Evolutionary conservation across 306 rosid genomes (phyloP).

Genomic region (Abrus pulchellus): DNA sequence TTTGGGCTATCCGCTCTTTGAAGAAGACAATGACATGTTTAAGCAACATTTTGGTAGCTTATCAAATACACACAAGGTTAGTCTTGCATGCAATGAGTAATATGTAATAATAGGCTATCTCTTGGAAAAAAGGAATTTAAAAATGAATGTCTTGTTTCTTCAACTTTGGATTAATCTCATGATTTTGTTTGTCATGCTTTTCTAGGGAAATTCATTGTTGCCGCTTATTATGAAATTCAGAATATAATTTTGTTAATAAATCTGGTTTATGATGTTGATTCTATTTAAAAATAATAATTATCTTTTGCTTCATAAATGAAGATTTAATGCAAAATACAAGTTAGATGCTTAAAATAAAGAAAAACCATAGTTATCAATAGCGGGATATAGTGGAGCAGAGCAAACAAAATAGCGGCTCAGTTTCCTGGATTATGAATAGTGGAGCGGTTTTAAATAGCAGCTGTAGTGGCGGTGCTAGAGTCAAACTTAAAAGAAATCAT

Average conservation of each 20-base stretch:
- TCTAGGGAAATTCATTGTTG: slow-evolving; percentile 4
- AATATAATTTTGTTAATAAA: slow-evolving; percentile 21
- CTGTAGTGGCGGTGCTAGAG: no score
- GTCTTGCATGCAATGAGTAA: slow-evolving; percentile 45
- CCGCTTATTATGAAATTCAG: slow-evolving; percentile 35
- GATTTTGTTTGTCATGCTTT: slow-evolving; percentile 26
- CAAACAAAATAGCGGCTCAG: no score
- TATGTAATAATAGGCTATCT: slow-evolving; percentile 18
- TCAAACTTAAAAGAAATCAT: no score
- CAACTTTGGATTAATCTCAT: slow-evolving; percentile 9
- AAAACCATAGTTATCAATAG: no score
- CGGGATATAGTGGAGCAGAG: no score
- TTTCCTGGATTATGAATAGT: no score
- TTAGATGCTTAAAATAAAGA: no score
- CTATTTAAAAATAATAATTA: not conserved
- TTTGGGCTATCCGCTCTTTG: slow-evolving; percentile 37
- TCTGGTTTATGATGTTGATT: slow-evolving; percentile 12
- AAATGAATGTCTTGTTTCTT: slow-evolving; percentile 6
- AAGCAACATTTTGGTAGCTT: slow-evolving; percentile 75
- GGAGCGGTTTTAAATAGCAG: no score
- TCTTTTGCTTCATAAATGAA: no score
- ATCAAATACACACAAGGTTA: slow-evolving; percentile 67
- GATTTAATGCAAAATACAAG: no score
- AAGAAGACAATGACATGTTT: slow-evolving; percentile 65
- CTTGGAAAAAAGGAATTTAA: slow-evolving; percentile 25